A percentile compares a stretch with the other conserved stretches of the same genome.
These are phyloP conservation scores for Aspergillus sojae DNA, from an alignment of 2,329 filamentous ascomycete species.

Conservation along the genomic window DNA sequence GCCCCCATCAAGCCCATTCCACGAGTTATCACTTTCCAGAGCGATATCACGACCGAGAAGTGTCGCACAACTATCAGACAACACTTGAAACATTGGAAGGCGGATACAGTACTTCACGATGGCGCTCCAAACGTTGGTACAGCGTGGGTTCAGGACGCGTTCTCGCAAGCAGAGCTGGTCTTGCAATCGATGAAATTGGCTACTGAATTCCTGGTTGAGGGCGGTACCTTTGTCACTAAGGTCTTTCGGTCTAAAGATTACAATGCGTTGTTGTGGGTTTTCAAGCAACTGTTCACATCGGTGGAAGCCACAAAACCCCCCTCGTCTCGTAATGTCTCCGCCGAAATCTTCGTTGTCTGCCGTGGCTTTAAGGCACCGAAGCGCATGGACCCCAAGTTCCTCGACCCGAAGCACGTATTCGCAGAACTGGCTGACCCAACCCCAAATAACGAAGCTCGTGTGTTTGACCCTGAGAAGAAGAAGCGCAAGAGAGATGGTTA, in stretches of 20 bases:
- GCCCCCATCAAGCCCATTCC: constrained; percentile 95
- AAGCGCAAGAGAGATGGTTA: constrained; percentile 98
- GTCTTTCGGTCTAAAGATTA: constrained; percentile 98
- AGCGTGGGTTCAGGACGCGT: constrained; percentile 97
- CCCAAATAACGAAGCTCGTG: constrained; percentile 95
- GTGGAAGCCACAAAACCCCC: constrained; percentile 98
- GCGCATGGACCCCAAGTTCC: constrained; percentile 84
- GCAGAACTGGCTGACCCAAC: constrained; percentile 83
- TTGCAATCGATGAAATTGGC: constrained; percentile 90
- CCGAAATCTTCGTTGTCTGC: constrained; percentile 98
- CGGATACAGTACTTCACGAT: constrained; percentile 92
- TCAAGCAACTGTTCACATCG: constrained; percentile 93
- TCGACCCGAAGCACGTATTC: constrained; percentile 88
- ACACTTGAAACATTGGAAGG: constrained; percentile 95
- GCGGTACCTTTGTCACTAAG: constrained; percentile 94
- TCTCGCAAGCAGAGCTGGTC: constrained; percentile 92
- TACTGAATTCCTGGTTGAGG: constrained; percentile 86
- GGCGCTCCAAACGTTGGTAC: constrained; percentile 97
- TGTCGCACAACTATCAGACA: constrained; percentile 85
- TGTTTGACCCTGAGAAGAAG: constrained; percentile 96
- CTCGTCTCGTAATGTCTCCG: constrained; percentile 91
- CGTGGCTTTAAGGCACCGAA: constrained; percentile 94
- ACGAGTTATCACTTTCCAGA: constrained; percentile 91
- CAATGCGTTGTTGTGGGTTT: constrained; percentile 93
- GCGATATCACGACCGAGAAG: constrained; percentile 97